Base-by-base conservation (phyloP, 176 grass and related monocot species). In the Secale cereale region DNA sequence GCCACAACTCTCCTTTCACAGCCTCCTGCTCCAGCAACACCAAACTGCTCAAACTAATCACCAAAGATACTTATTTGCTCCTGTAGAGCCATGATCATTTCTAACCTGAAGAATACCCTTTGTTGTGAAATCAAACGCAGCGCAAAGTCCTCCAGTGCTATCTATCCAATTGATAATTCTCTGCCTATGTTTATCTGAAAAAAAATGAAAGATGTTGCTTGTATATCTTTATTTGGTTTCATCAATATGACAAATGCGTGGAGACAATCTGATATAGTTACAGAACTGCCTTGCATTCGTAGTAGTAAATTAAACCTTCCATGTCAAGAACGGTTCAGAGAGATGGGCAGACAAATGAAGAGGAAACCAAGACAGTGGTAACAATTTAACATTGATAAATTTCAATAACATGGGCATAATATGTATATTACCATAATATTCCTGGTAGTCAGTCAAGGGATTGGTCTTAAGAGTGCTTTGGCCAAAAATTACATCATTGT, bases 31-130 rank as follows among this genome's bases (percentile, higher is more conserved):
- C 83, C 16, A 82, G 82, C 54, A 67, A 81, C 19, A 62, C 14
- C 50, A 39, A 22, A 60, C 29, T 76, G 19, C 43, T 80, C 59
- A 79, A 82, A 70, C 20, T 22, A 79, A 82, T 20, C 20, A 61
- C 65, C 13, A 33, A 45, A 67, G 31, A 26, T 4, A 87, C 50
- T 83, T 60, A 52, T 66, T 75, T 73, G 15, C 22, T 78, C 59
- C 45, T 62, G 30, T 76, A 50, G 27, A 82, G 62, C 2, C 22
- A 59, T 36, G 76, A 37, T 45, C 26, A 48, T 64, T 92, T 54
- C 84, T 84, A 62, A 99, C 93, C 97, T 99, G 93, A 88, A 99
- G 90, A 78, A 99, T 85, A 68, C 93, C 97, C 88, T 99, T 98
- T 69, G 93, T 96, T 59, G 93, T 99, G 70, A 99, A 99, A 87